Evolutionary conservation across 768 basidiomycete species (phyloP).

Genomic region (Suillus bovinus): DNA sequence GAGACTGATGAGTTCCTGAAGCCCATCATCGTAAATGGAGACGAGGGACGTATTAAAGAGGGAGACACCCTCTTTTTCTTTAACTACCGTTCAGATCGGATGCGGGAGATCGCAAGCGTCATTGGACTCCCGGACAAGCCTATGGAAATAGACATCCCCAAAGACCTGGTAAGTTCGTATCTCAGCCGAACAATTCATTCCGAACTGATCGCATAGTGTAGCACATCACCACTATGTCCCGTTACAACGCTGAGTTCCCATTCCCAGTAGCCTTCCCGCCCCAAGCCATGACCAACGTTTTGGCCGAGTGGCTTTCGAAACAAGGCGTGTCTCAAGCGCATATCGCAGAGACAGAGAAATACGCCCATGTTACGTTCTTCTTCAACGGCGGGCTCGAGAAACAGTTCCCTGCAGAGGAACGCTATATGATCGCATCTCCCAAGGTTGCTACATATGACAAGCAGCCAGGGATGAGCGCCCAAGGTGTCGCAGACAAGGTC

Average conservation of each 20-base stretch:
- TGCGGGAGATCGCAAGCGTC: slow-evolving; percentile 87
- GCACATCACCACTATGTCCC: slow-evolving; percentile 92
- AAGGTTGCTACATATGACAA: slow-evolving; percentile 95
- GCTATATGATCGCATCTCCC: slow-evolving; percentile 88
- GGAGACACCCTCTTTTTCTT: slow-evolving; percentile 92
- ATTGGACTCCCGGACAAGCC: slow-evolving; percentile 84
- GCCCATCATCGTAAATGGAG: slow-evolving; percentile 86
- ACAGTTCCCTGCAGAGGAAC: slow-evolving; percentile 80
- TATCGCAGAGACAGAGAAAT: slow-evolving; percentile 98
- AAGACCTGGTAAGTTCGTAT: slow-evolving; percentile 61
- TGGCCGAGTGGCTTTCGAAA: slow-evolving; percentile 87
- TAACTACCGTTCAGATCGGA: slow-evolving; percentile 96
- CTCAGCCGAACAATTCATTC: not conserved
- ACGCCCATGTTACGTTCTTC: slow-evolving; percentile 97
- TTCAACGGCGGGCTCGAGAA: slow-evolving; percentile 97
- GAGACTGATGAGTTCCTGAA: slow-evolving; percentile 96
- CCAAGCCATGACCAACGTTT: slow-evolving; percentile 89
- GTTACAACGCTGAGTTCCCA: slow-evolving; percentile 89
- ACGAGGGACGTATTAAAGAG: slow-evolving; percentile 80
- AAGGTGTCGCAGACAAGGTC: slow-evolving; percentile 90
- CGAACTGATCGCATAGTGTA: slow-evolving; percentile 27
- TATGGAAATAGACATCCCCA: slow-evolving; percentile 79
- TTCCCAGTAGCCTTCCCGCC: slow-evolving; percentile 94
- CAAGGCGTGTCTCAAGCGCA: slow-evolving; percentile 84
- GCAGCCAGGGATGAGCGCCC: slow-evolving; percentile 87